phyloP scores from a whole-genome alignment of 2,329 filamentous ascomycete species.

The Allantophomopsis lycopodina region DNA sequence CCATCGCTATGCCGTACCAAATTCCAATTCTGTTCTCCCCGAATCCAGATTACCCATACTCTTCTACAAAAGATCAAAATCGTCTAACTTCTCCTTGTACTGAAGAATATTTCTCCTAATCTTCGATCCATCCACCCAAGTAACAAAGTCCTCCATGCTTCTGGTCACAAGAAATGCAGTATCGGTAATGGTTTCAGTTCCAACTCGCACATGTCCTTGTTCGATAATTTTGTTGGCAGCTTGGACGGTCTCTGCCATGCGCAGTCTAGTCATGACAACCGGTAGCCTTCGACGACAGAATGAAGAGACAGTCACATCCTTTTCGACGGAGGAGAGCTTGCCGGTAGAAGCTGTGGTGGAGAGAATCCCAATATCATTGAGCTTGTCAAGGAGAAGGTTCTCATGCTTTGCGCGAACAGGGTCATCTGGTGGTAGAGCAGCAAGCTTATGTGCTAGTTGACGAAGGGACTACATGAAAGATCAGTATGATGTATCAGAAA shows the following conservation, averaged over 20 bases:
- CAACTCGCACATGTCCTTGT: conserved; percentile 85
- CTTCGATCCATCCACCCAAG: conserved; percentile 93
- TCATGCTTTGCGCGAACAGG: conserved; percentile 74
- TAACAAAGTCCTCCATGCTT: conserved; percentile 90
- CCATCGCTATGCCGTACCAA: conserved; percentile 2
- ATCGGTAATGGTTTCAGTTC: conserved; percentile 81
- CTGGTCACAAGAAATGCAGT: conserved; percentile 80
- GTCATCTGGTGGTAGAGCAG: conserved; percentile 68
- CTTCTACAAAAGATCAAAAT: conserved; percentile 73
- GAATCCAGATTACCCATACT: not conserved
- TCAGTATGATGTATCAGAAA: not conserved
- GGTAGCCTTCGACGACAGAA: conserved; percentile 75
- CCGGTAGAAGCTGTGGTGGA: conserved; percentile 47
- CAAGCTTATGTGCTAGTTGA: conserved; percentile 79
- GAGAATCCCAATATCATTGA: conserved; percentile 84
- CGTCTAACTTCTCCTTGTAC: conserved; percentile 88
- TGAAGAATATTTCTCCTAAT: conserved; percentile 93
- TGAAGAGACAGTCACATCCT: conserved; percentile 76
- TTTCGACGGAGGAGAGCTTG: conserved; percentile 74
- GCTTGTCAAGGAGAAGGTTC: conserved; percentile 75
- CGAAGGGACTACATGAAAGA: conserved; percentile 50
- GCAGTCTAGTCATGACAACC: conserved; percentile 78
- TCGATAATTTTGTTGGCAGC: conserved; percentile 81
- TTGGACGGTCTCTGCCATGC: conserved; percentile 86
- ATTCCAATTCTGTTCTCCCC: not conserved